phyloP scores from a whole-genome alignment of 2,329 filamentous ascomycete genomes.

The Hortaea sp. region DNA sequence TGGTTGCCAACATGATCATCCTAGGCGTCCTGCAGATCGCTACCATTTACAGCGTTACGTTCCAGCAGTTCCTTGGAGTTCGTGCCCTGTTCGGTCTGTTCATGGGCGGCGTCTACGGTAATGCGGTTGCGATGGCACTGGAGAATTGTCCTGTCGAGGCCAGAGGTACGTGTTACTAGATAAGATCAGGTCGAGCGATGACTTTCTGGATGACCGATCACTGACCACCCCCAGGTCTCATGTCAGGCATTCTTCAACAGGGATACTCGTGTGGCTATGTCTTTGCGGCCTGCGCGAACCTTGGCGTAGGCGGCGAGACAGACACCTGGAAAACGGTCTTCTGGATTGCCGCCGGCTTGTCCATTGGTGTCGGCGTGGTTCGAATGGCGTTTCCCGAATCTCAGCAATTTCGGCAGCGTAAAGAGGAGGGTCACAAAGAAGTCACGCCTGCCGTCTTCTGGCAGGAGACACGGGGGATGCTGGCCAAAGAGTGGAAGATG shows the following conservation, averaged over 20 bases:
- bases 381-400: conserved; percentile 64
- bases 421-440: conserved; percentile 46
- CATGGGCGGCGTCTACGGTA: conserved; percentile 70
- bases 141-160: conserved; percentile 61
- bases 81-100: conserved; percentile 65
- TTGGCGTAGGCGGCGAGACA: conserved; percentile 55
- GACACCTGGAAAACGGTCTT: conserved; percentile 57
- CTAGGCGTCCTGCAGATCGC: conserved; percentile 62
- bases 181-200: conserved; percentile 1
- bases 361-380: conserved; percentile 57
- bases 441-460: conserved; percentile 48
- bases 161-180: conserved; percentile 40
- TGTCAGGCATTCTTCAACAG: conserved; percentile 74
- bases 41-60: conserved; percentile 66
- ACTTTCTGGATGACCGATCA: neutral
- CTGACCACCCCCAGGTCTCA: conserved; percentile 34
- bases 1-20: conserved; percentile 70
- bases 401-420: conserved; percentile 62
- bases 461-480: conserved; percentile 58
- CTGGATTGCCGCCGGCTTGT: conserved; percentile 59
- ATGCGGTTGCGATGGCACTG: conserved; percentile 67
- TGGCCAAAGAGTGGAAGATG: conserved; percentile 63
- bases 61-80: conserved; percentile 64
- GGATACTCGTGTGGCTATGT: conserved; percentile 62
- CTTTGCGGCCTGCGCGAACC: conserved; percentile 63